Evolutionary conservation across 2,329 filamentous ascomycete species (phyloP).

Genomic region (Zymoseptoria ardabiliae): DNA sequence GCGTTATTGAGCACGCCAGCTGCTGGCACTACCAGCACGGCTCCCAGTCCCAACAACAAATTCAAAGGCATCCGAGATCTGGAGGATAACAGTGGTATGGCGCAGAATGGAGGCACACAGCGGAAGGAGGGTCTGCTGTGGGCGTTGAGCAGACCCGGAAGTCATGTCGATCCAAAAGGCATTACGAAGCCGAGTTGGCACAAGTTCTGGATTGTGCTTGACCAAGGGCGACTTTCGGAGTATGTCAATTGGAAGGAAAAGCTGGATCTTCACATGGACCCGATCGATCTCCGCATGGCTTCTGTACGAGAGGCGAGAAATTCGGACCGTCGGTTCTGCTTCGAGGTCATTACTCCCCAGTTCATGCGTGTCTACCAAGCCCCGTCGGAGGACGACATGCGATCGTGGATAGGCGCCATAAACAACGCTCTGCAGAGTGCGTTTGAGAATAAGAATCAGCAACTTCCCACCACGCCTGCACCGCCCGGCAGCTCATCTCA

Average conservation of each 20-base stretch:
- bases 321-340: slow-evolving; percentile 90
- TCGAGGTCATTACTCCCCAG: slow-evolving; percentile 94
- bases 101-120: slow-evolving; percentile 55
- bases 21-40: slow-evolving; percentile 7
- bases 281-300: slow-evolving; percentile 92
- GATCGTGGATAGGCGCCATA: slow-evolving; percentile 89
- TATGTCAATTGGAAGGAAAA: slow-evolving; percentile 99
- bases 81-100: slow-evolving; percentile 57
- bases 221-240: slow-evolving; percentile 92
- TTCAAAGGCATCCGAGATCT: slow-evolving; percentile 92
- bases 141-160: slow-evolving; percentile 86
- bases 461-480: slow-evolving; percentile 32
- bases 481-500: slow-evolving; percentile 39
- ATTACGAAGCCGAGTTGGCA: slow-evolving; percentile 98
- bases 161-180: slow-evolving; percentile 89
- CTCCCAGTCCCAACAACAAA: slow-evolving; percentile 40
- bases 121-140: slow-evolving; percentile 91
- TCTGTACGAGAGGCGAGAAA: slow-evolving; percentile 94
- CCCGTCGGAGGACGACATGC: slow-evolving; percentile 96
- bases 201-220: slow-evolving; percentile 99
- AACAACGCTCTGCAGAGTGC: slow-evolving; percentile 97
- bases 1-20: slow-evolving; percentile 19
- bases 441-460: slow-evolving; percentile 66
- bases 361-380: slow-evolving; percentile 96
- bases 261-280: slow-evolving; percentile 93